Percentiles rank a stretch among this genome's conserved stretches.
phyloP scores from a whole-genome alignment of 805 yeast genomes.

The Hemisphaericaspora nanyangensis region DNA sequence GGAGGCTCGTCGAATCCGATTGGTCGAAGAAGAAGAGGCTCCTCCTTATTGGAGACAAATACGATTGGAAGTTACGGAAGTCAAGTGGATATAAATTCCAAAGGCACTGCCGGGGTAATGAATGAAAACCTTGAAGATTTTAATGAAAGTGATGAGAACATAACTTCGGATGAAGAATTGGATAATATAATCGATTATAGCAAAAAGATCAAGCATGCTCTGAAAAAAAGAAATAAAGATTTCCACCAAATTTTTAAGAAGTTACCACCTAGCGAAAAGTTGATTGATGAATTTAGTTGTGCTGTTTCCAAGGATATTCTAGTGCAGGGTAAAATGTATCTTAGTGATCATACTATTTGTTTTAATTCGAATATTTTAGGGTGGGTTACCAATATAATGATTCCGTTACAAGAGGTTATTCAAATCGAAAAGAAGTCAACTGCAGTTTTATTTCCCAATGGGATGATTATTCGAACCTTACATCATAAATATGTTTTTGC shows the following conservation, averaged over 20 bases:
- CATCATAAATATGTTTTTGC: constrained; percentile 65
- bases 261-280: constrained; percentile 45
- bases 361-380: constrained; percentile 69
- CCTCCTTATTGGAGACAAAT: not conserved
- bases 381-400: constrained; percentile 54
- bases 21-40: not conserved
- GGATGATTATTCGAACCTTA: constrained; percentile 57
- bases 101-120: not conserved
- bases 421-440: constrained; percentile 64
- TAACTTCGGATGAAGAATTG: not conserved
- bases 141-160: not conserved
- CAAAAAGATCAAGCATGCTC: constrained; percentile 29
- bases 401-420: constrained; percentile 59
- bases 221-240: constrained; percentile 52
- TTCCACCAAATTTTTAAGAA: constrained; percentile 59
- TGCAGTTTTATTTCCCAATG: constrained; percentile 67
- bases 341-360: constrained; percentile 52
- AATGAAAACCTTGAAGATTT: not conserved
- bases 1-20: not conserved
- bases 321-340: constrained; percentile 62
- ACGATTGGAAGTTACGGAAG: not conserved
- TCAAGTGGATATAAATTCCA: not conserved
- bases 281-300: constrained; percentile 62
- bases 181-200: constrained; percentile 11
- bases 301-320: constrained; percentile 64